Evolutionary conservation across 176 grass and related monocot species (phyloP), one percentile per base, ranked within the genome.

Genomic region (Oryza glumipatula): DNA sequence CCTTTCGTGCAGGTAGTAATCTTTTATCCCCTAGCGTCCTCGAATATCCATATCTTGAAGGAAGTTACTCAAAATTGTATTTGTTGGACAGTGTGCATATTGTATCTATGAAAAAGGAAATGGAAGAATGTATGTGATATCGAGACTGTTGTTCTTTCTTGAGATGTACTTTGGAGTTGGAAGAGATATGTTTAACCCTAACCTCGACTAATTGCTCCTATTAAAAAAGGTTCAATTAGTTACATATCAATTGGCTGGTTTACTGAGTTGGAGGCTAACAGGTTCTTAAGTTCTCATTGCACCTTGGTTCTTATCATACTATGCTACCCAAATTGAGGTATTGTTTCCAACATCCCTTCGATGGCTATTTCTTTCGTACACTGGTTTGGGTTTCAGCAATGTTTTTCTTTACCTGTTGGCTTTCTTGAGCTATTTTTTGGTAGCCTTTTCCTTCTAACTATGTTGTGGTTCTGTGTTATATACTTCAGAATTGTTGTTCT

Each of bases 271-370:
- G 72, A 81, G 21, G 26, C 65, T 11, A 82, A 48, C 49, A 19
- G 61, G 19, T 81, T 67, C 36, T 35, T 76, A 68, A 61, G 49
- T 82, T 74, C 38, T 48, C 72, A 49, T 82, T 48, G 65, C 52
- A 71, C 28, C 51, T 71, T 82, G 41, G 44, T 70, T 70, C 51
- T 77, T 74, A 80, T 24, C 65, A 17, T 70, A 65, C 52, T 74
- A 80, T 35, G 49, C 10, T 70, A 65, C n/a, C 16, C 11, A 88
- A 77, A 71, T 71, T 65, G 46, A 86, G 76, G 76, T 79, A 68
- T 19, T 41, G 39, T 39, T 22, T 81, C 23, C 56, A 2, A 21
- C 43, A 43, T 74, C 9, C 15, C 48, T 16, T 28, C 5, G 2
- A 54, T 60, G 56, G 19, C 16, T 14, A 64, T 70, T 39, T 76